Conservation (phyloP, 345 rosid species). For the Turritis glabra region DNA sequence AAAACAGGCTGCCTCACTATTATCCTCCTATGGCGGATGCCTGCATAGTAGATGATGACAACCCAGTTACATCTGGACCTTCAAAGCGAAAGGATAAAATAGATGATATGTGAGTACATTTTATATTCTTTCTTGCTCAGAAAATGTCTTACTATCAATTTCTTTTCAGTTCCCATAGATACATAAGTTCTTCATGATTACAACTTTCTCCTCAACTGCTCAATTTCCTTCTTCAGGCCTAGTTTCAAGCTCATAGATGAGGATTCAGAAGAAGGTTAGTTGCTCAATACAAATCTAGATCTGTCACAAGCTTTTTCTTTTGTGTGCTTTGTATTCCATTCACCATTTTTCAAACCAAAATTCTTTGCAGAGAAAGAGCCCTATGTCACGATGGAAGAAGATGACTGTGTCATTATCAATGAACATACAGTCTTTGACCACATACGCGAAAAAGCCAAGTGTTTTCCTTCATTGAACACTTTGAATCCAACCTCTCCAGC, state of each 20-base stretch:
- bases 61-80: conserved; percentile 35
- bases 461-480: conserved; percentile 51
- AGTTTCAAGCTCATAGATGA: conserved; percentile 89
- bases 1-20: conserved; percentile 44
- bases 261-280: conserved; percentile 68
- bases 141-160: neutral
- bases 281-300: neutral
- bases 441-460: conserved; percentile 83
- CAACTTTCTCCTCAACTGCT: neutral
- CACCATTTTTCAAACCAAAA: conserved; percentile 11
- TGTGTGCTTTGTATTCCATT: conserved; percentile 12
- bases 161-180: neutral
- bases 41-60: conserved; percentile 45
- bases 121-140: neutral
- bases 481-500: conserved; percentile 44
- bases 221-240: conserved; percentile 59
- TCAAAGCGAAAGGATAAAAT: conserved; percentile 24
- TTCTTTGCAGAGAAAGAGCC: conserved; percentile 42
- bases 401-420: conserved; percentile 52
- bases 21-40: conserved; percentile 46
- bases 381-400: conserved; percentile 44
- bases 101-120: conserved; percentile 27
- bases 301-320: neutral
- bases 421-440: conserved; percentile 71
- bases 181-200: neutral